These are phyloP conservation scores for Tephrocybe rancida DNA, from an alignment of 768 basidiomycete species.

Conservation along the genomic window DNA sequence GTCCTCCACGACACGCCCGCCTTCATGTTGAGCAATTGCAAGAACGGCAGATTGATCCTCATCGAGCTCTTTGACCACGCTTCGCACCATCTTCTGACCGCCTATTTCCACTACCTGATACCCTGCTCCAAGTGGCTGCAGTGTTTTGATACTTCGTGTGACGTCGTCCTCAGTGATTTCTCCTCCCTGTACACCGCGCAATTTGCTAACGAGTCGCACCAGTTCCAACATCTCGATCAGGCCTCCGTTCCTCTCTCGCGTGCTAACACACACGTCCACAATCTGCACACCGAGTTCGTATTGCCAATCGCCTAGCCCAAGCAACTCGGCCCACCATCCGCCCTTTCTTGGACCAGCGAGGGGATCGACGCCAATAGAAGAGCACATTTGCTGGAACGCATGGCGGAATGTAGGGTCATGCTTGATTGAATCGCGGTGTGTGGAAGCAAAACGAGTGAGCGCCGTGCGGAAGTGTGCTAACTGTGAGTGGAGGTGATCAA, in stretches of 20 bases:
- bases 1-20: slow-evolving; percentile 71
- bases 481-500: slow-evolving; percentile 79
- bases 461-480: slow-evolving; percentile 83
- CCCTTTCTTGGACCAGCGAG: slow-evolving; percentile 84
- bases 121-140: slow-evolving; percentile 89
- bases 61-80: slow-evolving; percentile 88
- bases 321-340: slow-evolving; percentile 91
- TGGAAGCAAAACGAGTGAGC: slow-evolving; percentile 76
- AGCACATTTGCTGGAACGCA: slow-evolving; percentile 96
- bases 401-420: slow-evolving; percentile 85
- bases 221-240: slow-evolving; percentile 89
- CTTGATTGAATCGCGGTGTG: slow-evolving; percentile 84
- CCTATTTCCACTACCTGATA: slow-evolving; percentile 82
- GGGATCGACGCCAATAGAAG: slow-evolving; percentile 93
- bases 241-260: slow-evolving; percentile 88
- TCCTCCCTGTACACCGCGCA: slow-evolving; percentile 71
- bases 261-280: slow-evolving; percentile 89
- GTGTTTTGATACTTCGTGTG: slow-evolving; percentile 78
- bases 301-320: slow-evolving; percentile 92
- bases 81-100: slow-evolving; percentile 81
- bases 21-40: slow-evolving; percentile 66
- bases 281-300: slow-evolving; percentile 96
- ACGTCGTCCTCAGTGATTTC: slow-evolving; percentile 87
- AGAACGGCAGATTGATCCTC: slow-evolving; percentile 86
- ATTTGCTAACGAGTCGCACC: slow-evolving; percentile 71